A percentile compares a stretch with the other conserved stretches of the same genome.
These are phyloP conservation scores for Picea sitchensis DNA, from an alignment of 75 land plant genomes.

Conservation along the genomic window DNA sequence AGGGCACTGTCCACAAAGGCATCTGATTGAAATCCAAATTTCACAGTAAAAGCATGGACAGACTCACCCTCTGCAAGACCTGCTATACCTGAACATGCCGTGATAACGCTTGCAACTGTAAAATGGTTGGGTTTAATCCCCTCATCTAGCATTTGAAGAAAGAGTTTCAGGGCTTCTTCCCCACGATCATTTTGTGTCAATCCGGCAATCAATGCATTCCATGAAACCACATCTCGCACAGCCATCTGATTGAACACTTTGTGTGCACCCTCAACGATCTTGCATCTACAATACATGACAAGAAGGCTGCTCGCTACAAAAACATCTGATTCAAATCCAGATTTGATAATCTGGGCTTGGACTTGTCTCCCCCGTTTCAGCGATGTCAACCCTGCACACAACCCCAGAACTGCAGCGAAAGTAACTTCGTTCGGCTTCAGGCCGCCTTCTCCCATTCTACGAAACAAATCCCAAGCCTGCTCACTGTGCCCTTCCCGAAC, in stretches of 20 bases:
- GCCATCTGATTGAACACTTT: conserved; percentile 40
- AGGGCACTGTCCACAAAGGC: conserved; percentile 48
- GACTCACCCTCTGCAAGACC: conserved; percentile 21
- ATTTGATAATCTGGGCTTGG: conserved; percentile 32
- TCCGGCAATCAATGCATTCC: conserved; percentile 51
- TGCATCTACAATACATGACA: conserved; percentile 29
- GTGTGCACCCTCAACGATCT: conserved; percentile 20
- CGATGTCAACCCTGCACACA: conserved; percentile 30
- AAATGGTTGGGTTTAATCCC: conserved; percentile 38
- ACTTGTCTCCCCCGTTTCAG: conserved; percentile 24
- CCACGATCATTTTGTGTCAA: conserved; percentile 26
- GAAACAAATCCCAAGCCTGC: neutral
- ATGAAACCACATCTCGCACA: conserved; percentile 51
- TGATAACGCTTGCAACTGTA: conserved; percentile 29
- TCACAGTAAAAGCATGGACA: conserved; percentile 33
- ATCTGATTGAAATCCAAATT: conserved; percentile 40
- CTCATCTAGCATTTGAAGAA: conserved; percentile 22
- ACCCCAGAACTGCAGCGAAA: conserved; percentile 3
- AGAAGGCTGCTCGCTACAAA: conserved; percentile 46
- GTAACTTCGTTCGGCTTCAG: neutral
- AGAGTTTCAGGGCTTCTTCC: conserved; percentile 22
- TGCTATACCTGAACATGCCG: conserved; percentile 30
- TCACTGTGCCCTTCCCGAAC: neutral
- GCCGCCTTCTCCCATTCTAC: neutral
- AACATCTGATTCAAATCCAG: conserved; percentile 21